These are phyloP conservation scores for Phytophthora melonis DNA, from an alignment of 352 stramenopile genomes.

Conservation along the genomic window DNA sequence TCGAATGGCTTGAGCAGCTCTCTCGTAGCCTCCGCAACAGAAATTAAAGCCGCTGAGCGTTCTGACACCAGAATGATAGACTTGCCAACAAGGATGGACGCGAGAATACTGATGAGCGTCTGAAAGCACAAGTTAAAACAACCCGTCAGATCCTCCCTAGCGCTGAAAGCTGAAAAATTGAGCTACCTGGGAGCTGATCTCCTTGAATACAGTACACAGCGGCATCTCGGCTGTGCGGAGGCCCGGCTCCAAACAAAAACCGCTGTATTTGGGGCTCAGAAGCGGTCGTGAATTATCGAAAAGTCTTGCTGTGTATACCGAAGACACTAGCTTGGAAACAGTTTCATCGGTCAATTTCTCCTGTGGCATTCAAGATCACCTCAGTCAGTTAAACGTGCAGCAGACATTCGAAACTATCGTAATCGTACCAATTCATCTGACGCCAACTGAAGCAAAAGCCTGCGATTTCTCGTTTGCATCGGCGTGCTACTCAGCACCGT, in stretches of 20 bases:
- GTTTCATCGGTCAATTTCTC: constrained; percentile 26
- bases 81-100: constrained; percentile 55
- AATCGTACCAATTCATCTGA: constrained; percentile 27
- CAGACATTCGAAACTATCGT: background rate
- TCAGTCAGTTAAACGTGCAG: background rate
- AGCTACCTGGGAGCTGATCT: constrained; percentile 66
- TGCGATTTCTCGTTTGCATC: constrained; percentile 35
- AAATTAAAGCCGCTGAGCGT: constrained; percentile 45
- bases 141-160: background rate
- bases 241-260: constrained; percentile 47
- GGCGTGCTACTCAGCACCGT: constrained; percentile 29
- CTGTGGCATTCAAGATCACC: constrained; percentile 11
- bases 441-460: constrained; percentile 41
- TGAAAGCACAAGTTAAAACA: constrained; percentile 17
- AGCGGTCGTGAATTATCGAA: background rate
- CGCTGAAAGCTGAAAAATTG: too few species aligned
- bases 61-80: constrained; percentile 71
- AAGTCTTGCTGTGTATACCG: constrained; percentile 9
- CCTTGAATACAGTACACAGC: constrained; percentile 54
- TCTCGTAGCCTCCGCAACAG: constrained; percentile 48
- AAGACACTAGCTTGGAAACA: constrained; percentile 19
- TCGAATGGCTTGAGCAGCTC: constrained; percentile 64
- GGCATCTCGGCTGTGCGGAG: constrained; percentile 30
- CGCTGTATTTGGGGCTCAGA: constrained; percentile 43
- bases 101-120: constrained; percentile 61